These are phyloP conservation scores for Musa troglodytarum DNA, from an alignment of 176 grass and related monocot species.

Conservation along the genomic window DNA sequence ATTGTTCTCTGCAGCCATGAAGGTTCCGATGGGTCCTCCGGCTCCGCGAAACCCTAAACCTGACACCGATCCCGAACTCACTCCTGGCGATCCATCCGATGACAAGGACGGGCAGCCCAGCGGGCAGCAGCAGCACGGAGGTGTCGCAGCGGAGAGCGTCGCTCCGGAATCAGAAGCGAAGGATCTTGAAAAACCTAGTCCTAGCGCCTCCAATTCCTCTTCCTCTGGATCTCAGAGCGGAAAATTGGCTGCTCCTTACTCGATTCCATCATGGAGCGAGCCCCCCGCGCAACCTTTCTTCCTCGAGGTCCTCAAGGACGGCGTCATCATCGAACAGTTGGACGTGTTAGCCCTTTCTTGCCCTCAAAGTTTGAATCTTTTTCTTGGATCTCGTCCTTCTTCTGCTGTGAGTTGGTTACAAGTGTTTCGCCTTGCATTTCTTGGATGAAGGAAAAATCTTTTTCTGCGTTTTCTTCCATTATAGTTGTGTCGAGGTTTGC, in stretches of 20 bases:
- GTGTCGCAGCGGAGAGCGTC: not conserved
- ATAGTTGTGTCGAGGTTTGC: not conserved
- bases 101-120: slow-evolving; percentile 1
- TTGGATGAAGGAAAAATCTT: not conserved
- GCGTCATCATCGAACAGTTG: slow-evolving; percentile 57
- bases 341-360: slow-evolving; percentile 55
- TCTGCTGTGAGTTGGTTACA: not conserved
- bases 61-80: not conserved
- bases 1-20: slow-evolving; percentile 28
- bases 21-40: slow-evolving; percentile 54
- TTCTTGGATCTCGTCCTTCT: not conserved
- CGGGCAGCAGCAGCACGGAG: slow-evolving; percentile 5
- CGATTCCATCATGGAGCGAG: slow-evolving; percentile 75
- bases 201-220: not conserved
- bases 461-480: not conserved
- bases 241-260: slow-evolving; percentile 45
- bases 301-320: slow-evolving; percentile 92
- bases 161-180: not conserved
- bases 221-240: not conserved
- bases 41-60: slow-evolving; percentile 48
- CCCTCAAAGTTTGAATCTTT: not conserved
- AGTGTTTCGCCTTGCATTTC: not conserved
- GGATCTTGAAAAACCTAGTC: not conserved
- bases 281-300: slow-evolving; percentile 56
- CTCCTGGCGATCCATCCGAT: slow-evolving; percentile 15